A percentile compares a stretch with the other conserved stretches of the same genome.
These are phyloP conservation scores for Colletotrichum sidae DNA, from an alignment of 2,329 filamentous ascomycete species.

Conservation along the genomic window DNA sequence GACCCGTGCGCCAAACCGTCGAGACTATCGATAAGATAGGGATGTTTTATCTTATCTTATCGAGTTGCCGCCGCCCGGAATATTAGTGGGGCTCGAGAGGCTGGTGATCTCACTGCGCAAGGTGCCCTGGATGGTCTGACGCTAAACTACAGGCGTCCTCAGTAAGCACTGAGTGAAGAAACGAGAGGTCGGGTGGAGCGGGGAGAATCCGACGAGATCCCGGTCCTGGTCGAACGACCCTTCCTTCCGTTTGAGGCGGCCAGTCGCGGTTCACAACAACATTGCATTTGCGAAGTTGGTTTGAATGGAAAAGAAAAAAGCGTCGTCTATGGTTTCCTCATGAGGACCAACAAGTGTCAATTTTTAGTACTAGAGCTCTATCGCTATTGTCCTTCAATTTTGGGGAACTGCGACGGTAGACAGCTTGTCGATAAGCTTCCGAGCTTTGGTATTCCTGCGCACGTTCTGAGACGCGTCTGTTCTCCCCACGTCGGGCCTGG, in stretches of 20 bases:
- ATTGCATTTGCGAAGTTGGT: conserved; percentile 17
- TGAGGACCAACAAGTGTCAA: too few species aligned
- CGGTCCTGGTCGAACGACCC: neutral
- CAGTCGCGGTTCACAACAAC: conserved; percentile 38
- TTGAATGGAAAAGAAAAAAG: conserved; percentile 6
- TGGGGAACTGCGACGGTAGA: neutral
- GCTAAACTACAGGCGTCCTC: conserved; percentile 20
- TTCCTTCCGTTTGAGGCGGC: conserved; percentile 5
- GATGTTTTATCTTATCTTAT: too few species aligned
- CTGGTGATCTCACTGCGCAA: conserved; percentile 19
- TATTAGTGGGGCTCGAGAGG: neutral
- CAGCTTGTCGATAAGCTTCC: conserved; percentile 23
- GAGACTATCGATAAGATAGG: neutral
- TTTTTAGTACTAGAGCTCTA: too few species aligned
- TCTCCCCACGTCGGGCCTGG: conserved; percentile 20
- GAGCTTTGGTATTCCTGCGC: conserved; percentile 28
- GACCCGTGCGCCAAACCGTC: too few species aligned
- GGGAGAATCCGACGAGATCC: neutral
- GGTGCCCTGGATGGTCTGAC: conserved; percentile 1
- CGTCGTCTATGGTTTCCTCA: neutral
- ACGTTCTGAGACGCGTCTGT: conserved; percentile 36
- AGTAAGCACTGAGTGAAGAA: neutral
- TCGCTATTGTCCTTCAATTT: neutral
- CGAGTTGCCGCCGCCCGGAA: too few species aligned
- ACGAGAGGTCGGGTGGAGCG: neutral